Base-by-base conservation (phyloP, 345 rosid species). In the Ricinus communis region DNA sequence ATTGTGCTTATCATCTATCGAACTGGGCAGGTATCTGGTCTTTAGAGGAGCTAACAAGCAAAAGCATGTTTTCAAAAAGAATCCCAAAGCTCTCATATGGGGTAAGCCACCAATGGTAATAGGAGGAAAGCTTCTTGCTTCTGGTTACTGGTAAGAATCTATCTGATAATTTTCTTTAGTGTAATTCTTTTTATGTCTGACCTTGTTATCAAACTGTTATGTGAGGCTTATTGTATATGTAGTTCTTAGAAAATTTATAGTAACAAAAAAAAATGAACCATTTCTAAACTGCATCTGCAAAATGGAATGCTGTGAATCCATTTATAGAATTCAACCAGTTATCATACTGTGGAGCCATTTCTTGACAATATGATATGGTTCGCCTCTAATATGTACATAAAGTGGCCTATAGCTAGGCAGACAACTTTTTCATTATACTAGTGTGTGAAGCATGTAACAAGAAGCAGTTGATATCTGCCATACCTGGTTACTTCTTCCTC, bases 21-120 rank as follows among this genome's bases (percentile, higher is more conserved):
- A 67, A 52, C 51, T 67, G 38, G 38, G 69, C 87, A 95, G 97
- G 33, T 92, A 90, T 74, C 76, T 83, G 83, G 97, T 90, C 59
- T 92, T 95, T 70, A 77, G 94, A 85, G 97, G 97, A 76, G 93
- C 97, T 68, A 92, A 89, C 88, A 90, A 85, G 83, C 97, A 95
- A 83, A 95, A 95, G 68, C 99, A 90, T 73, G 77, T 74, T 11
- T 95, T 95, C 82, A 95, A 92, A 76, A 89, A 87, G 88, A 84
- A 90, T 73, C 93, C 97, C 31, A 86, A 90, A 72, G 85, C 85
- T 65, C 90, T 41, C 54, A 89, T 87, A 62, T 90, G 99, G 99
- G 97, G 97, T 24, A 84, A 73, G 74, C 92, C 92, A 72, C 96
- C 99, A 30, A 87, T 82, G 75, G 91, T 95, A 31, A 75, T 87